Conservation (phyloP, 805 yeast genomes). For the Hanseniaspora guilliermondii region DNA sequence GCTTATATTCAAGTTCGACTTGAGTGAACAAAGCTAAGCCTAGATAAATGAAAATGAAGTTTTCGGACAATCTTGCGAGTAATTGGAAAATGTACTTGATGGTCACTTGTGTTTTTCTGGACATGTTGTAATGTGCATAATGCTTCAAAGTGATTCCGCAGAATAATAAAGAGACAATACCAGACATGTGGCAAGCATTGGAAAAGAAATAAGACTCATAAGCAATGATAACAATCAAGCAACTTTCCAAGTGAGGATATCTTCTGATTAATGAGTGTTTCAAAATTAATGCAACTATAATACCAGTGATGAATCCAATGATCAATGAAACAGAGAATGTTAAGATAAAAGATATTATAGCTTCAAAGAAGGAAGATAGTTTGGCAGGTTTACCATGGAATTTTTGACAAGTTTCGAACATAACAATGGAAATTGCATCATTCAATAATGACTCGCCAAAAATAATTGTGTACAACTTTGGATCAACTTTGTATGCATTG, state of each 20-base stretch:
- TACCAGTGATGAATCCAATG: slow-evolving; percentile 80
- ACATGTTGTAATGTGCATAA: slow-evolving; percentile 95
- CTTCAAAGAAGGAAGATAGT: slow-evolving; percentile 73
- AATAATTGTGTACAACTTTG: slow-evolving; percentile 89
- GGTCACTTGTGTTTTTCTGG: slow-evolving; percentile 91
- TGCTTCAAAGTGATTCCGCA: slow-evolving; percentile 96
- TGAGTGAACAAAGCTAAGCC: slow-evolving; percentile 93
- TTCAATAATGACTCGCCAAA: slow-evolving; percentile 92
- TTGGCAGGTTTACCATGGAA: slow-evolving; percentile 77
- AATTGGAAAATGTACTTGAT: slow-evolving; percentile 89
- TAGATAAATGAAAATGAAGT: slow-evolving; percentile 87
- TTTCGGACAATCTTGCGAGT: slow-evolving; percentile 88
- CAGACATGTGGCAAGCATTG: slow-evolving; percentile 98
- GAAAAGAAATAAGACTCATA: slow-evolving; percentile 95
- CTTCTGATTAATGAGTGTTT: slow-evolving; percentile 89
- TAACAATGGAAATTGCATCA: slow-evolving; percentile 96
- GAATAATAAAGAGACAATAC: slow-evolving; percentile 84
- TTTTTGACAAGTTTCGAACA: slow-evolving; percentile 97
- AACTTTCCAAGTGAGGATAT: slow-evolving; percentile 94
- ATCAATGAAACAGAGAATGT: slow-evolving; percentile 82
- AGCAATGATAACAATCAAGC: slow-evolving; percentile 78
- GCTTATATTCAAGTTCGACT: slow-evolving; percentile 89
- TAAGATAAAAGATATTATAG: slow-evolving; percentile 84
- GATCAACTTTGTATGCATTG: slow-evolving; percentile 96
- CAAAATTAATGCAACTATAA: slow-evolving; percentile 74